Conservation (phyloP, 139 green algal genomes). For the Coelastrella sp. region DNA sequence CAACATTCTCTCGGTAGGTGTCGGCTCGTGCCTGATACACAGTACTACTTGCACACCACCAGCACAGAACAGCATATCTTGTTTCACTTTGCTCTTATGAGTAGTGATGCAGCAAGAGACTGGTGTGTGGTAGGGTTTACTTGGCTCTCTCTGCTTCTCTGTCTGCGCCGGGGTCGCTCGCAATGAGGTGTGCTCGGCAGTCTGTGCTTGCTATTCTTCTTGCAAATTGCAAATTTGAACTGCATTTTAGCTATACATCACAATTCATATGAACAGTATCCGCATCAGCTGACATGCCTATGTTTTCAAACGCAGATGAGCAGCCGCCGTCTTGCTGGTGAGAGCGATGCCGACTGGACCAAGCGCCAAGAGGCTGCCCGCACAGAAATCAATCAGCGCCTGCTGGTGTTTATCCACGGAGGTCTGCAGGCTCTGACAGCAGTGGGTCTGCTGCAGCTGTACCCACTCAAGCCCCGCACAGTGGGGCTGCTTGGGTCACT, state of each 20-base stretch:
- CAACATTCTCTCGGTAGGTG: conserved; percentile 43
- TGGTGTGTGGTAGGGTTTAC: too few relatives aligned
- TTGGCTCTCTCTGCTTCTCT: too few relatives aligned
- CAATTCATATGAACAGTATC: too few relatives aligned
- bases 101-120: too few relatives aligned
- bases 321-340: conserved; percentile 52
- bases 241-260: too few relatives aligned
- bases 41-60: too few relatives aligned
- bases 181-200: too few relatives aligned
- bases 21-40: too few relatives aligned
- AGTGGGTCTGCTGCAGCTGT: conserved; percentile 55
- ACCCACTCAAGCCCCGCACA: conserved; percentile 84
- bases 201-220: too few relatives aligned
- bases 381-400: conserved; percentile 69
- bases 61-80: background rate
- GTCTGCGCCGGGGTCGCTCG: too few relatives aligned
- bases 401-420: conserved; percentile 80
- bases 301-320: conserved; percentile 41
- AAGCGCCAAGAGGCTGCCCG: conserved; percentile 67
- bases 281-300: background rate
- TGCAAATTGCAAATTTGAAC: too few relatives aligned
- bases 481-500: conserved; percentile 83
- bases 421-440: conserved; percentile 73
- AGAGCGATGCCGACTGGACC: conserved; percentile 73
- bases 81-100: too few relatives aligned